Evolutionary conservation across 257 asterid species (phyloP).

Genomic region (Sherardia arvensis): DNA sequence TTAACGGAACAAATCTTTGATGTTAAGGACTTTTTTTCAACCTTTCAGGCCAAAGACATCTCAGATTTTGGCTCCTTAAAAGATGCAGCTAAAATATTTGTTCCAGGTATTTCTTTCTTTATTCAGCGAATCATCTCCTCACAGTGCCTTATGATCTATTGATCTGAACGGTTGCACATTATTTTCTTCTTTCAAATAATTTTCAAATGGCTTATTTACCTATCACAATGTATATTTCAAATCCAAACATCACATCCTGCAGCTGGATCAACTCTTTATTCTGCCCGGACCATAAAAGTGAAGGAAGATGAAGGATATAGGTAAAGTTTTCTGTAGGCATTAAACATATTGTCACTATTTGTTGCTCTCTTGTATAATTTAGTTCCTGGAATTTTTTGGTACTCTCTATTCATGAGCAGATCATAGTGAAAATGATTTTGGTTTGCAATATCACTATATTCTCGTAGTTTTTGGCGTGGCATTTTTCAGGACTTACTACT

Average conservation of each 20-base stretch:
- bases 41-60: constrained; percentile 76
- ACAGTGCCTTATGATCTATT: not conserved
- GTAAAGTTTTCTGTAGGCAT: constrained; percentile 22
- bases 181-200: not conserved
- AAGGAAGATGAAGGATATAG: constrained; percentile 88
- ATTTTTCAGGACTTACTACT: constrained; percentile 77
- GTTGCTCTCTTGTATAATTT: not conserved
- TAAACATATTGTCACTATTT: not conserved
- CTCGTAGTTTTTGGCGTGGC: constrained; percentile 1
- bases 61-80: constrained; percentile 79
- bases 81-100: constrained; percentile 81
- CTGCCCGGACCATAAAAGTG: constrained; percentile 69
- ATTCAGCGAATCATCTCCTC: constrained; percentile 2
- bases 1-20: not conserved
- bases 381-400: not conserved
- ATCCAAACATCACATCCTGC: constrained; percentile 14
- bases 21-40: not conserved
- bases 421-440: not conserved
- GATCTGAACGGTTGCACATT: not conserved
- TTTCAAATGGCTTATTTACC: not conserved
- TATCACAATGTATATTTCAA: constrained; percentile 9
- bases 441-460: not conserved
- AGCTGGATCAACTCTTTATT: constrained; percentile 67
- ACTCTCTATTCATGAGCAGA: not conserved
- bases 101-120: constrained; percentile 56